Evolutionary conservation across 371 early-diverging fungal species (phyloP).

Genomic region (Saksenaea vasiformis): DNA sequence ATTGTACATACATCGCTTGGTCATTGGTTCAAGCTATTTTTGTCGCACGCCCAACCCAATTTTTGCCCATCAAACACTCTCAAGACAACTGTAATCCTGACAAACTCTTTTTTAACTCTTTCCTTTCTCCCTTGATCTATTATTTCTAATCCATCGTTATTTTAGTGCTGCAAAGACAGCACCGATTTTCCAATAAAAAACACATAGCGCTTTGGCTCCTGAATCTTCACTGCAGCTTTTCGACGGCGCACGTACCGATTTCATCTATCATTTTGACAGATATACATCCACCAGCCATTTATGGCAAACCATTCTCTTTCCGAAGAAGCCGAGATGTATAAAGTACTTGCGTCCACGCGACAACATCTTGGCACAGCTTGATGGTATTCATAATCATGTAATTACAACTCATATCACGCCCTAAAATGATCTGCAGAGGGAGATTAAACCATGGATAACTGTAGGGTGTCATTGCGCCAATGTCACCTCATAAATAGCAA

Average conservation of each 20-base stretch:
- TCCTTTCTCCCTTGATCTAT: no score
- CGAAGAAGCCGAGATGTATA: background rate
- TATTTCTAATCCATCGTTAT: background rate
- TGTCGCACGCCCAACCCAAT: no score
- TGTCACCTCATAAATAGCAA: background rate
- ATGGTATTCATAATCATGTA: background rate
- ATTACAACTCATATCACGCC: background rate
- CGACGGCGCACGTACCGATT: slow-evolving; percentile 3
- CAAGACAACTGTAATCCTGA: no score
- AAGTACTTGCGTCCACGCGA: background rate
- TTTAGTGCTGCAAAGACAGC: background rate
- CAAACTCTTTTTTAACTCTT: no score
- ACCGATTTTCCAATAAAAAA: background rate
- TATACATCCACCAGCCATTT: background rate
- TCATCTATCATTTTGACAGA: background rate
- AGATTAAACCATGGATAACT: background rate
- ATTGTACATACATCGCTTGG: no score
- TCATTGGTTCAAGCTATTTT: no score
- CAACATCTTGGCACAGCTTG: background rate
- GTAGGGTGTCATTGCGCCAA: background rate
- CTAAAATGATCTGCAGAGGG: background rate
- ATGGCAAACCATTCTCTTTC: background rate
- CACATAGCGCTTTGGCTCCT: background rate
- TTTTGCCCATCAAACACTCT: no score
- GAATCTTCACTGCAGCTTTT: background rate